Percentiles rank a stretch among this genome's conserved stretches.
phyloP scores from a whole-genome alignment of 1,139 yeast genomes.

The Candida frijolesensis region DNA sequence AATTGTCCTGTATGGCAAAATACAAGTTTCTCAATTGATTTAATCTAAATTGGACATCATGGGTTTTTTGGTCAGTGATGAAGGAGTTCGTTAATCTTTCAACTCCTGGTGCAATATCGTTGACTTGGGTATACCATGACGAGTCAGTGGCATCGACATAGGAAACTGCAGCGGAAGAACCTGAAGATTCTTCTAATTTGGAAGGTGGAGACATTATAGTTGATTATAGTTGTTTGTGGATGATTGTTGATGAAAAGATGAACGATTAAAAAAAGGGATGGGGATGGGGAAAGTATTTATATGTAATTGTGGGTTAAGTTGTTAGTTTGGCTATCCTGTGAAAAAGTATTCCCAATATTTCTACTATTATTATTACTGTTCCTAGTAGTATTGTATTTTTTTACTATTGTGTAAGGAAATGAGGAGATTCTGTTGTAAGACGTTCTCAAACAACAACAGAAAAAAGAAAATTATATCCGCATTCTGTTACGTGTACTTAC shows the following conservation, averaged over 20 bases:
- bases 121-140: slow-evolving; percentile 47
- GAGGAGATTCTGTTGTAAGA: too few species aligned
- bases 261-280: neutral
- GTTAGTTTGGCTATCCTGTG: too few species aligned
- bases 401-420: too few species aligned
- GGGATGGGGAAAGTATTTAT: too few species aligned
- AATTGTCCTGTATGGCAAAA: slow-evolving; percentile 64
- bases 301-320: too few species aligned
- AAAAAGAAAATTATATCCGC: too few species aligned
- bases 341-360: too few species aligned
- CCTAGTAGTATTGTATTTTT: too few species aligned
- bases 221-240: neutral
- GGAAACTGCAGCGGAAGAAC: neutral
- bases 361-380: too few species aligned
- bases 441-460: too few species aligned
- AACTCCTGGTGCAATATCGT: slow-evolving; percentile 53
- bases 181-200: slow-evolving; percentile 15
- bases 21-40: slow-evolving; percentile 70
- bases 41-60: slow-evolving; percentile 58
- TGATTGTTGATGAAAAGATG: neutral
- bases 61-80: slow-evolving; percentile 49
- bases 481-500: too few species aligned
- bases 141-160: slow-evolving; percentile 8
- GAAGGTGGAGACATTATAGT: slow-evolving; percentile 9
- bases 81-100: slow-evolving; percentile 44